Percentiles rank a stretch among this genome's conserved stretches.
Evolutionary conservation across 2,329 filamentous ascomycete genomes (phyloP).

Genomic region (Fusarium subtropicale): DNA sequence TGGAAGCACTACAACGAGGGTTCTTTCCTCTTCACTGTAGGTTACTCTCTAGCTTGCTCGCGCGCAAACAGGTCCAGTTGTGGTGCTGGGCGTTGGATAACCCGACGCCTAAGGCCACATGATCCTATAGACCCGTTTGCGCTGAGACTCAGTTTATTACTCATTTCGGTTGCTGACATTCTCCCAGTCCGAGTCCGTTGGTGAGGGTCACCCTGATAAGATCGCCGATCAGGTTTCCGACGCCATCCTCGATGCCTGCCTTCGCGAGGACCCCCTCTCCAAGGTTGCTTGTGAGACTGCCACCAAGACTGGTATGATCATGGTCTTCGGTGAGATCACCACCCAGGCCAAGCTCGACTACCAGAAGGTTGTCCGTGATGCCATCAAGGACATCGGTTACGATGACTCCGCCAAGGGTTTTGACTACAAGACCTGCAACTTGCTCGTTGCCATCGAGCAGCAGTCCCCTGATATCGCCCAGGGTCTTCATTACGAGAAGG

Average conservation of each 20-base stretch:
- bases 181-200: slow-evolving; percentile 83
- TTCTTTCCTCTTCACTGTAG: slow-evolving; percentile 86
- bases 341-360: slow-evolving; percentile 97
- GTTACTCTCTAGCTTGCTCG: slow-evolving; percentile 33
- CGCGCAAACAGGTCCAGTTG: not conserved
- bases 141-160: slow-evolving; percentile 17
- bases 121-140: not conserved
- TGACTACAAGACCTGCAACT: slow-evolving; percentile 99
- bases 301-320: slow-evolving; percentile 99
- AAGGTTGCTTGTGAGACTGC: slow-evolving; percentile 99
- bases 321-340: slow-evolving; percentile 99
- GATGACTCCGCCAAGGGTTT: slow-evolving; percentile 98
- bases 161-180: slow-evolving; percentile 42
- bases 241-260: slow-evolving; percentile 97
- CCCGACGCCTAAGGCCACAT: too few relatives aligned
- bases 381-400: slow-evolving; percentile 99
- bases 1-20: slow-evolving; percentile 69
- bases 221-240: slow-evolving; percentile 99
- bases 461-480: slow-evolving; percentile 99
- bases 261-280: slow-evolving; percentile 93
- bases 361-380: slow-evolving; percentile 93
- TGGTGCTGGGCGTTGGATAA: too few relatives aligned
- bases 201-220: slow-evolving; percentile 95
- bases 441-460: slow-evolving; percentile 98
- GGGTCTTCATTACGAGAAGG: slow-evolving; percentile 98